phyloP scores from a whole-genome alignment of 352 stramenopile species.

The Pythium sp. region DNA sequence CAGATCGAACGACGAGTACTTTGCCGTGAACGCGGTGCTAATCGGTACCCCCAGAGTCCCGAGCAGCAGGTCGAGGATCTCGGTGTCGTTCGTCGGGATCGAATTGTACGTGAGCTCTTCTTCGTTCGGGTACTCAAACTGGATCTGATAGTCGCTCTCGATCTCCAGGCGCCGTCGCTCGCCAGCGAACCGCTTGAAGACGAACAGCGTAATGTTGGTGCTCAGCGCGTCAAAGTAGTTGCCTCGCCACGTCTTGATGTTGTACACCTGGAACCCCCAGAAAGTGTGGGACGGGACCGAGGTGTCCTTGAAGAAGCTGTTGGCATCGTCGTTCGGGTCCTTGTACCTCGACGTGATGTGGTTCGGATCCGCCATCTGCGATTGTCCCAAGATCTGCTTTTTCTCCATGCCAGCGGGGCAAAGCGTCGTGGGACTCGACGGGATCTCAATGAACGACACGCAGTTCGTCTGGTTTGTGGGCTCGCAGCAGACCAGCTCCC shows the following conservation, averaged over 20 bases:
- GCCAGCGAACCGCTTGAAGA: constrained; percentile 71
- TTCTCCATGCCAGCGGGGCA: constrained; percentile 59
- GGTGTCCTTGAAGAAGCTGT: constrained; percentile 86
- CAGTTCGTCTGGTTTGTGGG: constrained; percentile 55
- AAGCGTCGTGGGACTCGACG: constrained; percentile 25
- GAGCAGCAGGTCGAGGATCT: constrained; percentile 62
- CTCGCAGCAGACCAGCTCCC: constrained; percentile 89
- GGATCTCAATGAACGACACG: constrained; percentile 40
- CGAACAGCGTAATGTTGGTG: constrained; percentile 90
- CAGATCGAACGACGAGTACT: constrained; percentile 74
- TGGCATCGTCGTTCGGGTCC: constrained; percentile 86
- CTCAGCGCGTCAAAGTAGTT: constrained; percentile 94
- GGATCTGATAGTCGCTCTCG: constrained; percentile 28
- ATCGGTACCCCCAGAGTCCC: constrained; percentile 66
- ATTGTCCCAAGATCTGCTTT: constrained; percentile 63
- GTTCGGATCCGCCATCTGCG: constrained; percentile 40
- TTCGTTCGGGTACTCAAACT: constrained; percentile 53
- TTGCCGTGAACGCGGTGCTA: constrained; percentile 43
- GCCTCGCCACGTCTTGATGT: constrained; percentile 91
- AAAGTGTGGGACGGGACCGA: constrained; percentile 81
- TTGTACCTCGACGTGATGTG: constrained; percentile 89
- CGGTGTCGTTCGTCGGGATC: constrained; percentile 54
- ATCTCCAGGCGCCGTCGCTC: constrained; percentile 46
- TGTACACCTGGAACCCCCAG: constrained; percentile 81
- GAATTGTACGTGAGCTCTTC: constrained; percentile 33